Evolutionary conservation across 176 grass and related monocot genomes (phyloP), one percentile per base, ranked within the genome.

Genomic region (Bromus sterilis): DNA sequence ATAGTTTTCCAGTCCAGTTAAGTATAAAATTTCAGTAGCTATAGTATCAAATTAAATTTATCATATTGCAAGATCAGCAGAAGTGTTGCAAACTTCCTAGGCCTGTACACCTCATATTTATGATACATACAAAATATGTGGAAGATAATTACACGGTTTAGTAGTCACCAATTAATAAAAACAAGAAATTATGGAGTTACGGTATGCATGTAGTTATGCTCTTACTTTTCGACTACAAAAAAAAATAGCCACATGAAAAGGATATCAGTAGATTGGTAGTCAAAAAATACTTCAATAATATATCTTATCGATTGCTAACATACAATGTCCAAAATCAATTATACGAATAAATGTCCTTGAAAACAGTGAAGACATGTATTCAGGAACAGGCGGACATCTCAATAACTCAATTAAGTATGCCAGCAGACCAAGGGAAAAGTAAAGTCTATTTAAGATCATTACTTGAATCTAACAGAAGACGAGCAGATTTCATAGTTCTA

Each of bases 401-500:
- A 35, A 66, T 31, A 35, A 66, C 51, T 35, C 61, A 20, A 67
- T 80, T 21, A 26, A 14, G n/a, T 66, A 49, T 25, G 11, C 34
- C 24, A 28, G 29, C 4, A 12, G n/a, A n/a, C 26, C 30, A 67
- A 66, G 28, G 32, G 24, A 25, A 56, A 3, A 35, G 44, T 33
- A 51, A 33, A 56, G 35, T 24, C 44, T 55, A 43, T 14, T 73
- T 24, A 55, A 16, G 21, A 65, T 36, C 9, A 18, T 56, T 64
- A 33, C 3, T 12, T 32, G 32, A 61, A 28, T 81, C 15, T 78
- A 83, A 43, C 53, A 82, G 80, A 79, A 79, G 58, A 65, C 20
- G 13, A 15, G 29, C 40, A 35, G 28, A 64, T 66, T 66, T 71
- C 13, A n/a, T 39, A 66, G 66, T 78, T 89, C 56, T 60, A 53